Evolutionary conservation across 2,329 filamentous ascomycete genomes (phyloP).

Genomic region (Aspergillus awamori): DNA sequence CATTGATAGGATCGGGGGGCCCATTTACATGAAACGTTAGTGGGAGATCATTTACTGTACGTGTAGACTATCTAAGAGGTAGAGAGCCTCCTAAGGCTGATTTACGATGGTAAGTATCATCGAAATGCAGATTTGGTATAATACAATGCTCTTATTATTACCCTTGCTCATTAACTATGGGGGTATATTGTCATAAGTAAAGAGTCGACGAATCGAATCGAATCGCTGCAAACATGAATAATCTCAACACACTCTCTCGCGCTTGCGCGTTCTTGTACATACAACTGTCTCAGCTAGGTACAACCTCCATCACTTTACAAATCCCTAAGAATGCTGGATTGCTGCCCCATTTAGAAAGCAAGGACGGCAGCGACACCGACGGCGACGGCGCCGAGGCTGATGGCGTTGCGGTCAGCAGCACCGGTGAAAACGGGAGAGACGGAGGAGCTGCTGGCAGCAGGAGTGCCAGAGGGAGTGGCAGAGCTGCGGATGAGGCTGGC

Average conservation of each 20-base stretch:
- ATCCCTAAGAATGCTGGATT: too few species aligned
- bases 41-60: background rate
- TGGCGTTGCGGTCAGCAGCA: conserved; percentile 37
- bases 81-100: too few species aligned
- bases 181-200: background rate
- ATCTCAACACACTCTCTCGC: too few species aligned
- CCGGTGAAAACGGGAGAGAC: conserved; percentile 31
- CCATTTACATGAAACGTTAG: conserved; percentile 7
- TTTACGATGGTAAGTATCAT: too few species aligned
- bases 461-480: conserved; percentile 16
- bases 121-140: background rate
- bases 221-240: background rate
- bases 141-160: background rate
- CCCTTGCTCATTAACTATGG: background rate
- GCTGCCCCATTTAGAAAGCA: conserved; percentile 34
- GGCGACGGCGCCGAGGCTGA: conserved; percentile 40
- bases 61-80: too few species aligned
- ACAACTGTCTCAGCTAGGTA: background rate
- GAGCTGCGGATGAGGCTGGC: conserved; percentile 17
- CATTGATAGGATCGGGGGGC: background rate
- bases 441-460: conserved; percentile 17
- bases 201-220: too few species aligned
- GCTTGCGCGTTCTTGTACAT: conserved; percentile 1
- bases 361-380: conserved; percentile 39
- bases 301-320: background rate